Conservation (phyloP, 2,329 filamentous ascomycete species). For the Xylariaceae sp. region DNA sequence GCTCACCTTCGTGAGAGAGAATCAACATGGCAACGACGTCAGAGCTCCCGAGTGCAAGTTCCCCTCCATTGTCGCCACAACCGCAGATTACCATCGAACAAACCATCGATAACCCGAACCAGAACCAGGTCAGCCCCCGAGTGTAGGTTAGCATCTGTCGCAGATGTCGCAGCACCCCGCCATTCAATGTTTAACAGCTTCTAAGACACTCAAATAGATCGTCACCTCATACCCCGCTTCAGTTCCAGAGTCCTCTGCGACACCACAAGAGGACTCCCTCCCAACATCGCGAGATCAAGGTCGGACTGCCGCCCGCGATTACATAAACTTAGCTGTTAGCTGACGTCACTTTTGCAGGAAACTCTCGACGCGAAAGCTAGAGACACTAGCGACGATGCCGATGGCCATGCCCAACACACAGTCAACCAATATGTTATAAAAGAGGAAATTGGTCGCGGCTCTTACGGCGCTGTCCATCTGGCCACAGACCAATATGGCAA, state of each 20-base stretch:
- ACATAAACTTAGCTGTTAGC: slow-evolving; percentile 7
- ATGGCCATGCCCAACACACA: slow-evolving; percentile 72
- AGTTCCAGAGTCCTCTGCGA: slow-evolving; percentile 51
- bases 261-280: slow-evolving; percentile 57
- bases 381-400: slow-evolving; percentile 78
- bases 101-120: slow-evolving; percentile 30
- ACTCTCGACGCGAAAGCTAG: slow-evolving; percentile 86
- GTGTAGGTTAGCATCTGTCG: too few species aligned
- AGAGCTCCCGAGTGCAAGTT: slow-evolving; percentile 14
- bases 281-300: slow-evolving; percentile 56
- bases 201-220: slow-evolving; percentile 35
- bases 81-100: slow-evolving; percentile 37
- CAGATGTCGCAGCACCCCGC: slow-evolving; percentile 2
- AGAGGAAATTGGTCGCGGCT: slow-evolving; percentile 94
- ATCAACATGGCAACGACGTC: slow-evolving; percentile 4
- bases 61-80: slow-evolving; percentile 33
- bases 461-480: slow-evolving; percentile 88
- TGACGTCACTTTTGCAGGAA: slow-evolving; percentile 53
- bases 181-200: slow-evolving; percentile 1
- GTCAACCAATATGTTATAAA: slow-evolving; percentile 95
- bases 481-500: slow-evolving; percentile 85
- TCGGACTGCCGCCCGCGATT: slow-evolving; percentile 27
- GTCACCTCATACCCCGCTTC: slow-evolving; percentile 36
- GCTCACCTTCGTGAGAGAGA: too few species aligned
- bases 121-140: slow-evolving; percentile 31